Evolutionary conservation across 176 grass and related monocot genomes (phyloP), one percentile per base, ranked within the genome.

Genomic region (Thalia dealbata): DNA sequence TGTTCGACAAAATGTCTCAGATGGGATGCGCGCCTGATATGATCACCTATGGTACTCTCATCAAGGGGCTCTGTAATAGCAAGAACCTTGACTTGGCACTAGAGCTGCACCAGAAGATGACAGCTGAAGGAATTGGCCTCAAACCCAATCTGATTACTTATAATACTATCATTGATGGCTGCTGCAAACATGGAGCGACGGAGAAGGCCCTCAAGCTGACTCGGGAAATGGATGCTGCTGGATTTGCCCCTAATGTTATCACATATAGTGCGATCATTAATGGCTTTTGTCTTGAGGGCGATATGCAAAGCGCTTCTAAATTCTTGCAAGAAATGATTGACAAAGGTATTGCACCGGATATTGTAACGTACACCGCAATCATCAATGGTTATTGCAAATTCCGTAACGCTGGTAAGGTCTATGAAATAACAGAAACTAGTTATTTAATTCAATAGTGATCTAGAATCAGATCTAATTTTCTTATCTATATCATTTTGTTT

Each of bases 1-100:
- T 84, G 54, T 41, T 78, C 21, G 68, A 76, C 16, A 84, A 46
- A 52, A 84, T 82, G 82, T 62, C 75, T 45, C 27, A 78, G 46
- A 18, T 84, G 16, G 74, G 78, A 14, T 78, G 76, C 46, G 10
- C 29, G 18, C 86, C 73, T 25, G 0, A 71, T 60, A n/a, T 50
- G 2, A 0, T 78, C 35, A 66, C 56, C 0, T 80, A 83, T n/a
- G 45, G 0, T 1, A 21, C 52, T 35, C 8, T 86, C 46, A 62
- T 87, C 0, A 83, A 87, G 50, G 8, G 67, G 0, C 25, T 83
- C 3, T 75, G 70, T 0, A 18, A 38, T 41, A 6, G 48, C 2
- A 50, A 46, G 21, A 83, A 64, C 6, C 79, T 52, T 14, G 27
- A 22, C 0, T 8, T 3, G 19, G 80, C 76, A 1, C 58, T 52